These are phyloP conservation scores for Dothistroma pini DNA, from an alignment of 2,329 filamentous ascomycete genomes.

Conservation along the genomic window DNA sequence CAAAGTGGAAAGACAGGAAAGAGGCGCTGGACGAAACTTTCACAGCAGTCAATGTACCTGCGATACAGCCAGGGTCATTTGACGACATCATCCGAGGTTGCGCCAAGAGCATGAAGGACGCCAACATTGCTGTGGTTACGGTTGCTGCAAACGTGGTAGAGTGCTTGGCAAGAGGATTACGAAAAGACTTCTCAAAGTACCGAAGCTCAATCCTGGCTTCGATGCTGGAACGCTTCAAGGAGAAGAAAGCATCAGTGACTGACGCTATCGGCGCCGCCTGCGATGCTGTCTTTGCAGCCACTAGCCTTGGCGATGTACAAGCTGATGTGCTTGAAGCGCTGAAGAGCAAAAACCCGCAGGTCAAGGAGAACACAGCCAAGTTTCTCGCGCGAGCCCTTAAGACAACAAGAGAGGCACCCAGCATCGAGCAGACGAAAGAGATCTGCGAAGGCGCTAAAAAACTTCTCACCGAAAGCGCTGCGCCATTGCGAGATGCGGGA, in stretches of 20 bases:
- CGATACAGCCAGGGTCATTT: constrained; percentile 88
- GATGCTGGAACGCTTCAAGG: constrained; percentile 93
- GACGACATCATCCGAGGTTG: constrained; percentile 77
- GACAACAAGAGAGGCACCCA: constrained; percentile 77
- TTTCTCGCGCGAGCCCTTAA: constrained; percentile 87
- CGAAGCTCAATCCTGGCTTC: constrained; percentile 75
- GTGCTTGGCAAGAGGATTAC: constrained; percentile 78
- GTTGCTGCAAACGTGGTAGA: constrained; percentile 93
- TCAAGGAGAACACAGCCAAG: constrained; percentile 92
- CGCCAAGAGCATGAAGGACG: constrained; percentile 98
- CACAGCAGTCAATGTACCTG: constrained; percentile 72
- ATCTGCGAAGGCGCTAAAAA: constrained; percentile 91
- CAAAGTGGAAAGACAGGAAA: constrained; percentile 98
- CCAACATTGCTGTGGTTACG: constrained; percentile 91
- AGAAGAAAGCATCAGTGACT: constrained; percentile 87
- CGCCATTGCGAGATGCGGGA: constrained; percentile 79
- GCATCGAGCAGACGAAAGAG: constrained; percentile 74
- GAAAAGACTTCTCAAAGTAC: constrained; percentile 75
- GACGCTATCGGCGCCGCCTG: constrained; percentile 84
- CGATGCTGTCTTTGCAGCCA: constrained; percentile 65
- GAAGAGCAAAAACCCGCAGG: constrained; percentile 92
- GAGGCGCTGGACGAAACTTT: constrained; percentile 84
- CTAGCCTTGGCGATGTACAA: constrained; percentile 77
- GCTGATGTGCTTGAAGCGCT: constrained; percentile 84
- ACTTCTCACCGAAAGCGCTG: constrained; percentile 82